Evolutionary conservation across 495 filamentous ascomycete species (phyloP), one percentile per base, ranked within the genome.

Genomic region (Aspergillus funiculosus): DNA sequence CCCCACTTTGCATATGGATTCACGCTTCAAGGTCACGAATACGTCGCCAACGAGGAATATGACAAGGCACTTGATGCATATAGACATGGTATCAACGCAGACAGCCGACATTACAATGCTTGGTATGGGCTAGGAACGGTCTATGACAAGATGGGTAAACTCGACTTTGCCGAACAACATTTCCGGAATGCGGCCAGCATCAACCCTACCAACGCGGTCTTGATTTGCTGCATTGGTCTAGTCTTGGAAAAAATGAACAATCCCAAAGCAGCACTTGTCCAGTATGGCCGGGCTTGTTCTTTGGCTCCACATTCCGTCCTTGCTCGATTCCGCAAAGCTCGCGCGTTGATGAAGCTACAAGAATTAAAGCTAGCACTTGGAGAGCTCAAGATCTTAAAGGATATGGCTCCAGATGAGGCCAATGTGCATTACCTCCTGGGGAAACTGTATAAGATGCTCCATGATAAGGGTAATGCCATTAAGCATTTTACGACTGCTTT

Each of bases 101-200:
- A 98, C 53, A 81, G 74, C 39, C 78, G 94, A 10, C 89, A 95
- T 65, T 98, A 96, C 67, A 95, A 95, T 59, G 91, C 89, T 20
- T 97, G 90, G 79, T 98, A 98, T 59, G 92, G 92, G 20, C 79
- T 98, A 32, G 92, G 87, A 3, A 84, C 82, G 36, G 89, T 95
- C 2, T 94, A 88, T 57, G 92, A 97, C 60, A 94, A 90, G 60
- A 81, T 94, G 60, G 92, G 92, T 61, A 94, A 89, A 61, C 90
- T 86, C 47, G 87, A 92, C 24, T 82, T 85, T 58, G 91, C 91
- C 9, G 84, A 94, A 55, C 81, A 82, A 34, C 91, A 98, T 67
- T 98, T 94, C 73, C 77, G 83, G 36, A 82, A 86, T 36, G 92
- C 92, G 8, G 78, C 85, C 3, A 68, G 72, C 18, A 94, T 98